Evolutionary conservation across 2,329 filamentous ascomycete species (phyloP), one percentile per base, ranked within the genome.

Genomic region (Sporothrix globosa): DNA sequence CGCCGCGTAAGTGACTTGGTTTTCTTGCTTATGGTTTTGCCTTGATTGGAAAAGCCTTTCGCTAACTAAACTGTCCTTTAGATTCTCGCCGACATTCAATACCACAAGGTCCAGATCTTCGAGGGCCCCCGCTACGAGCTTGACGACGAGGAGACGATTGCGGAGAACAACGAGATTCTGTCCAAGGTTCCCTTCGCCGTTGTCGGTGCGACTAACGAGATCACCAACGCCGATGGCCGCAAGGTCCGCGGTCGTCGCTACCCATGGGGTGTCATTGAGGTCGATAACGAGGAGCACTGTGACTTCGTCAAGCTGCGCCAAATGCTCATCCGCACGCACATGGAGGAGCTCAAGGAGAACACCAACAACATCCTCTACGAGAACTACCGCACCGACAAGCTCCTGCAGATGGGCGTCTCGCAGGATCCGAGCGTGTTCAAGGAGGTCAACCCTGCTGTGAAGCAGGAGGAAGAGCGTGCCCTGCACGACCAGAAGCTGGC

Each of bases 311-410:
- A 99, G 90, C 90, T 99, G 73, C 93, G 96, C 82, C 96, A 99
- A 84, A 99, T 99, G 96, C 90, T 99, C 76, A 98, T 99, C 85
- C 92, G 96, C 81, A 99, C 96, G 70, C 96, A 99, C 88, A 99
- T 99, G 96, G 96, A 99, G 82, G 96, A 99, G 85, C 93, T 99
- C 85, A 99, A 99, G 90, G 96, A 99, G 86, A 93, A 99, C 86
- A 99, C 96, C 82, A 99, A 98, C 90, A 99, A 99, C 85, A 88
- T 87, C 75, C 72, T 75, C 19, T 99, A 99, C 85, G 96, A 99
- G 87, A 98, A 98, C 88, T 99, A 99, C 91, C 91, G 96, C 83
- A 97, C 95, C 79, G 96, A 98, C 85, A 99, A 99, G 90, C 92
- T 99, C 78, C 94, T 95, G 76, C 90, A 91, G 77, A 98, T 99